phyloP scores from a whole-genome alignment of 1,284 basidiomycete species.

The Mycena sp. region DNA sequence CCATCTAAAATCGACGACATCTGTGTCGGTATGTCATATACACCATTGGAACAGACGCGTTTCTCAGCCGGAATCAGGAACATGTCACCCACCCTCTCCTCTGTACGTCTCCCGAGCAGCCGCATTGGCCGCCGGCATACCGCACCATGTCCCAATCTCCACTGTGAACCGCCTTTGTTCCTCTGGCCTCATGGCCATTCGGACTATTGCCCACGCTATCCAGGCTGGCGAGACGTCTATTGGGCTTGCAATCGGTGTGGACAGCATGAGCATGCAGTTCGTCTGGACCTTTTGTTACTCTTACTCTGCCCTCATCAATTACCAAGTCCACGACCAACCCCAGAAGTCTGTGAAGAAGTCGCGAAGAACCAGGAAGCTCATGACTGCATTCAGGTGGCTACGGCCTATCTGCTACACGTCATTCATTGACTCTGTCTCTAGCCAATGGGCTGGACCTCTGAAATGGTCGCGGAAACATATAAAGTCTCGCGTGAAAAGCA shows the following conservation, averaged over 20 bases:
- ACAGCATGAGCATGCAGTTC: constrained; percentile 87
- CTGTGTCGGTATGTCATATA: constrained; percentile 68
- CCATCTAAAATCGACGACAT: constrained; percentile 79
- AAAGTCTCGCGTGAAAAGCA: constrained; percentile 79
- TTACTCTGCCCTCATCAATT: neutral
- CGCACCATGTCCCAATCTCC: constrained; percentile 77
- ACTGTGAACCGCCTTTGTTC: constrained; percentile 88
- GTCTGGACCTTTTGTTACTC: constrained; percentile 33
- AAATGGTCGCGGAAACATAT: constrained; percentile 84
- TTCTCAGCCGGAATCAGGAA: constrained; percentile 54
- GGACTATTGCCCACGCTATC: constrained; percentile 83
- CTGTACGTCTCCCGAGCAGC: constrained; percentile 83
- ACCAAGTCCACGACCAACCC: constrained; percentile 78
- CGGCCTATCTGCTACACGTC: neutral
- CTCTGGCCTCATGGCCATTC: constrained; percentile 87
- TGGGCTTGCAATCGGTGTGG: constrained; percentile 83
- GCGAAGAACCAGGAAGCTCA: constrained; percentile 63
- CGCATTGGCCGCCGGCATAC: constrained; percentile 84
- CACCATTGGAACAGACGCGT: neutral
- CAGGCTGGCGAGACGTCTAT: constrained; percentile 73
- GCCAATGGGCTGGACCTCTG: constrained; percentile 95
- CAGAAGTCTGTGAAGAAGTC: constrained; percentile 71
- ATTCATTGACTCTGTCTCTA: constrained; percentile 41
- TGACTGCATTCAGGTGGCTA: constrained; percentile 74
- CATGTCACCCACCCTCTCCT: constrained; percentile 88